Base-by-base conservation (phyloP, 768 basidiomycete genomes). In the Boletus speciosus region DNA sequence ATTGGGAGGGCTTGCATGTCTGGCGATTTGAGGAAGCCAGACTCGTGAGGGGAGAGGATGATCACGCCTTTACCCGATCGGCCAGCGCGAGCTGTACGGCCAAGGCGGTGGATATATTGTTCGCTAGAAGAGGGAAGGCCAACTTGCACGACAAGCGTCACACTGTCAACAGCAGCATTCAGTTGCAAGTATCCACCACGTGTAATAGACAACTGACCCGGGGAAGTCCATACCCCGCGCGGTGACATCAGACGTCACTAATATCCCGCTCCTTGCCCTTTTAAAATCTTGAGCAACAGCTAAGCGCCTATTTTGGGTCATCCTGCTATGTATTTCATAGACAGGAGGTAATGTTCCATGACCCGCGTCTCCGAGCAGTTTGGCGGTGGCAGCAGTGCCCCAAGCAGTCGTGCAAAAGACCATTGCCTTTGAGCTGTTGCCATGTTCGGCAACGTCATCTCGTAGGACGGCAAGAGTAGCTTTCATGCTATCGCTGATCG, bases 101-200 rank as follows among this genome's bases (percentile, higher is more conserved):
- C 88, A 7, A 90, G 83, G 21, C 88, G 81, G 61, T 90, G 88
- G 51, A 90, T 83, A 69, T 90, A 90, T 65, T 89, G 87, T 61
- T 89, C 88, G 25, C 82, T 76, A 51, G 83, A 79, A 0, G 81
- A 78, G 12, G 88, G 88, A 58, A 88, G 77, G 55, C 84, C 84
- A 51, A 83, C 66, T 63, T 87, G 85, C 7, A 85, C 61, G 42
- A 87, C 79, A 1, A 79, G 73, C 0, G 84, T 82, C 7, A 87
- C 82, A 16, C 81, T 80, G 58, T 27, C 47, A 34, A 47, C 15
- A 25, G 12, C 3, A 35, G 43, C 32, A 11, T 25, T 66, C 29
- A 66, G 47, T 21, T n/a, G 12, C 9, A 45, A 31, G 42, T 16
- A 31, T 38, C n/a, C 25, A 50, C n/a, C 34, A 16, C 6, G 9